phyloP scores from a whole-genome alignment of 2,329 filamentous ascomycete species.

The Nectriaceae sp. region DNA sequence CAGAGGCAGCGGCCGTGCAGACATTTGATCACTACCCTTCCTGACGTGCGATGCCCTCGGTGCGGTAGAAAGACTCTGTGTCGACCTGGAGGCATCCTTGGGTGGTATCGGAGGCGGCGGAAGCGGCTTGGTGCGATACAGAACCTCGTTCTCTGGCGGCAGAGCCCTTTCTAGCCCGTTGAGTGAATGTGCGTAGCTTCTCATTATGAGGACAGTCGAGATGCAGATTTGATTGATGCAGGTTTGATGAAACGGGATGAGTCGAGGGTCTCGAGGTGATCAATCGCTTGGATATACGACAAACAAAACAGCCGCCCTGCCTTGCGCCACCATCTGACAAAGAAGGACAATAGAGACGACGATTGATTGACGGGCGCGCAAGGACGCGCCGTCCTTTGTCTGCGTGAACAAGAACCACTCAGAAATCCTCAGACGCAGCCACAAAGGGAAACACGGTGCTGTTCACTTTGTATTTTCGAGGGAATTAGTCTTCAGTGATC shows the following conservation, averaged over 20 bases:
- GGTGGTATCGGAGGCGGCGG: constrained; percentile 17
- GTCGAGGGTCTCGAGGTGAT: not conserved
- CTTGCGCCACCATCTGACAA: constrained; percentile 9
- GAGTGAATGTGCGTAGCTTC: constrained; percentile 14
- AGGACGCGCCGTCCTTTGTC: constrained; percentile 14
- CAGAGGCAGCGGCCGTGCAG: constrained; percentile 14
- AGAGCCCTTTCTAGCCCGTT: constrained; percentile 19
- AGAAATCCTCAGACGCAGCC: not conserved
- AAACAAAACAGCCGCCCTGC: constrained; percentile 4
- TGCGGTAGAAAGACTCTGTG: constrained; percentile 18
- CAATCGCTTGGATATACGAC: not conserved
- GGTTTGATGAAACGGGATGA: not conserved
- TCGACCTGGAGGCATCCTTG: constrained; percentile 8
- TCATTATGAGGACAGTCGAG: constrained; percentile 14
- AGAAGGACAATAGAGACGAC: constrained; percentile 10
- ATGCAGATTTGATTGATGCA: not conserved
- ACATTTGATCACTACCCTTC: constrained; percentile 19
- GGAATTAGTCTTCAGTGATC: too few species aligned
- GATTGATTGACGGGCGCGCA: constrained; percentile 10
- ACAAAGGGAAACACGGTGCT: too few species aligned
- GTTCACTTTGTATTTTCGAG: too few species aligned
- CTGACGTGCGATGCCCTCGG: constrained; percentile 15
- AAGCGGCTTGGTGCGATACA: constrained; percentile 22
- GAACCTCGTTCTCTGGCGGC: constrained; percentile 24
- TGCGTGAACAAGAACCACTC: constrained; percentile 4